A percentile compares a stretch with the other conserved stretches of the same genome.
These are phyloP conservation scores for Globisporangium spiculum DNA, from an alignment of 352 stramenopile genomes.

Conservation along the genomic window DNA sequence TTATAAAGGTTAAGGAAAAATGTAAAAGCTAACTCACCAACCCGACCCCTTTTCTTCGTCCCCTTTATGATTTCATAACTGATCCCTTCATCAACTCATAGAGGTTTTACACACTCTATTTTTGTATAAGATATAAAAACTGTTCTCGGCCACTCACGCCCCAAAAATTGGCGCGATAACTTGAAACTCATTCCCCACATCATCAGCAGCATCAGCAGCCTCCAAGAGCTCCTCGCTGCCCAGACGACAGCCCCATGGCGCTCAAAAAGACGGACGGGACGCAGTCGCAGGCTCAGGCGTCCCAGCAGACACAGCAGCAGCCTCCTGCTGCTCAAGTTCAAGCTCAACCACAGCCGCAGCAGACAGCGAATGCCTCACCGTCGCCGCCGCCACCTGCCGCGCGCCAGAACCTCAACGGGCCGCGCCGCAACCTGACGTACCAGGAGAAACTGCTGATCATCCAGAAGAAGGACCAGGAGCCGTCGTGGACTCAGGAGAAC, in stretches of 20 bases:
- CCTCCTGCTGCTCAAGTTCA: not conserved
- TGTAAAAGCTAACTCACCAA: not conserved
- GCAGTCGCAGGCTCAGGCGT: not conserved
- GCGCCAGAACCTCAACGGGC: constrained; percentile 1
- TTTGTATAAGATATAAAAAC: constrained; percentile 18
- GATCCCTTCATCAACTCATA: constrained; percentile 3
- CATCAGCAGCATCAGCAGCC: not conserved
- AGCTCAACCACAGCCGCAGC: not conserved
- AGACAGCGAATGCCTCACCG: not conserved
- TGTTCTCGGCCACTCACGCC: not conserved
- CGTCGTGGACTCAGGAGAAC: constrained; percentile 49
- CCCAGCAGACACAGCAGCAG: not conserved
- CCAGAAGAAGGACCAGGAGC: constrained; percentile 50
- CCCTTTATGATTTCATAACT: constrained; percentile 7
- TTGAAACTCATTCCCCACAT: constrained; percentile 7
- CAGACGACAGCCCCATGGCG: not conserved
- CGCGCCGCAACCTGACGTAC: constrained; percentile 60
- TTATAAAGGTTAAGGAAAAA: too few relatives aligned
- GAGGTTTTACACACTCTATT: constrained; percentile 13
- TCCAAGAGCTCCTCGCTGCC: not conserved
- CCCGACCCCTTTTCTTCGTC: not conserved
- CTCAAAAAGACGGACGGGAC: not conserved
- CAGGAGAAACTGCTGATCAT: constrained; percentile 56
- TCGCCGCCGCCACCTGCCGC: not conserved
- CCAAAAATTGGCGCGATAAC: constrained; percentile 1